Evolutionary conservation across 352 stramenopile genomes (phyloP).

Genomic region (Phytophthora uliginosa): DNA sequence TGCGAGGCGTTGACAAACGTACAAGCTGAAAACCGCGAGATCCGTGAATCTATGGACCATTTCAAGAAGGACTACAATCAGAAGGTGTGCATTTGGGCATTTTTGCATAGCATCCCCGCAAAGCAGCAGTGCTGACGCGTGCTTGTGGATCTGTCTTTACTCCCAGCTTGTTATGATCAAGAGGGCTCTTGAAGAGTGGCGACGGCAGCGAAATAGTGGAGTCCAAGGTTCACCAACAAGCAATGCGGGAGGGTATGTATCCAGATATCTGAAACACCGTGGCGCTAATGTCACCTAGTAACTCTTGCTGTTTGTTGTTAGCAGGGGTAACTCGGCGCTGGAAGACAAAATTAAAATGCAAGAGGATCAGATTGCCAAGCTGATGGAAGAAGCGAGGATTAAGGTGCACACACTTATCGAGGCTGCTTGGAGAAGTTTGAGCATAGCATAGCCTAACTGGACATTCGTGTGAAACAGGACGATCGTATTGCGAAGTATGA

Average conservation of each 20-base stretch:
- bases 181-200: slow-evolving; percentile 90
- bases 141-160: neutral
- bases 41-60: slow-evolving; percentile 84
- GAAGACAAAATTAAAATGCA: slow-evolving; percentile 57
- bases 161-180: slow-evolving; percentile 91
- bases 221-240: slow-evolving; percentile 19
- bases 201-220: slow-evolving; percentile 61
- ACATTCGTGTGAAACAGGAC: slow-evolving; percentile 41
- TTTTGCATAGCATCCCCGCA: neutral
- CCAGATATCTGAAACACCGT: neutral
- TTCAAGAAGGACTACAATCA: slow-evolving; percentile 92
- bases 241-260: slow-evolving; percentile 24
- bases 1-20: slow-evolving; percentile 78
- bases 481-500: slow-evolving; percentile 87
- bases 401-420: slow-evolving; percentile 36
- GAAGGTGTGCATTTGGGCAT: slow-evolving; percentile 58
- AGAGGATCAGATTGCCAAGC: slow-evolving; percentile 66
- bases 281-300: slow-evolving; percentile 7
- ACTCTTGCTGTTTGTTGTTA: slow-evolving; percentile 9
- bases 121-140: neutral
- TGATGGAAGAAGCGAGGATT: slow-evolving; percentile 55
- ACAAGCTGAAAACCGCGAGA: slow-evolving; percentile 79
- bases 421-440: neutral
- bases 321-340: slow-evolving; percentile 30
- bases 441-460: neutral